Evolutionary conservation across 768 basidiomycete genomes (phyloP).

Genomic region (Collybiopsis confluens): DNA sequence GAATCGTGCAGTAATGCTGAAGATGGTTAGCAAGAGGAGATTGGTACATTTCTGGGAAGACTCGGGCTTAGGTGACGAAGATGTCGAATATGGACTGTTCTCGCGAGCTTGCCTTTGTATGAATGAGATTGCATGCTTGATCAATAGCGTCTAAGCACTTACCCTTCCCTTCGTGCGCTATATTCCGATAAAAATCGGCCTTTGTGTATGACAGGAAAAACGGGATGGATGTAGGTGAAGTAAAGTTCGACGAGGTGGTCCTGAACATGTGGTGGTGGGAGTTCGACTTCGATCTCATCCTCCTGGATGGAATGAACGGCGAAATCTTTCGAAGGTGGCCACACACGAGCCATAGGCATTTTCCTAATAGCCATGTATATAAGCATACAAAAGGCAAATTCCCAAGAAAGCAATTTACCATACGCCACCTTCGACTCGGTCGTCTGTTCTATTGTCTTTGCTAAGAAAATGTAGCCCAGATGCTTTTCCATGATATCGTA

Average conservation of each 20-base stretch:
- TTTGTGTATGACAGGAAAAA: slow-evolving; percentile 79
- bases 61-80: slow-evolving; percentile 41
- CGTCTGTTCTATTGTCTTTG: slow-evolving; percentile 59
- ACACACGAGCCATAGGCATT: slow-evolving; percentile 70
- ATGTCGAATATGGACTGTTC: slow-evolving; percentile 21
- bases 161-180: slow-evolving; percentile 26
- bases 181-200: slow-evolving; percentile 64
- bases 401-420: slow-evolving; percentile 43
- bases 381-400: too few species aligned
- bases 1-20: slow-evolving; percentile 77
- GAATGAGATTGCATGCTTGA: not conserved
- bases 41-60: slow-evolving; percentile 62
- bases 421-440: slow-evolving; percentile 63
- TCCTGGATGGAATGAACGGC: slow-evolving; percentile 35
- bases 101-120: not conserved
- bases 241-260: slow-evolving; percentile 69
- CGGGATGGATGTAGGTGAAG: slow-evolving; percentile 80
- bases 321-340: slow-evolving; percentile 55
- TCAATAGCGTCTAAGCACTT: not conserved
- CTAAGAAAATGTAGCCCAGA: slow-evolving; percentile 77
- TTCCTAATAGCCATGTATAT: slow-evolving; percentile 38
- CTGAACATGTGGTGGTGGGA: slow-evolving; percentile 64
- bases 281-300: slow-evolving; percentile 36
- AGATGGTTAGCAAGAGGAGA: slow-evolving; percentile 74
- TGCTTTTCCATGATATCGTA: slow-evolving; percentile 79